A percentile compares a stretch with the other conserved stretches of the same genome.
These are phyloP conservation scores for Ogataea degrootiae DNA, from an alignment of 805 yeast genomes.

Conservation along the genomic window DNA sequence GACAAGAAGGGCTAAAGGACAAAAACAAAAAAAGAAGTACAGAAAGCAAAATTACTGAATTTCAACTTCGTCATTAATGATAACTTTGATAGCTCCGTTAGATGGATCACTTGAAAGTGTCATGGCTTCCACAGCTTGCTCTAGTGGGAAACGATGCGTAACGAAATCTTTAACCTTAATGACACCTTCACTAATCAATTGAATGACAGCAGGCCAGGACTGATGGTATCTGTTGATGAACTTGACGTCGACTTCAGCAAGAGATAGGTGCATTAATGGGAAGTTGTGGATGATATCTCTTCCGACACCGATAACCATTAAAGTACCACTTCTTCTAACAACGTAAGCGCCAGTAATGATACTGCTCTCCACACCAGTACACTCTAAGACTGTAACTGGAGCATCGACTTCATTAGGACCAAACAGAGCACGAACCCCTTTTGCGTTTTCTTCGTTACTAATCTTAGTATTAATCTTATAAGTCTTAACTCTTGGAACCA, in stretches of 20 bases:
- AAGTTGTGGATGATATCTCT: conserved; percentile 38
- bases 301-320: conserved; percentile 51
- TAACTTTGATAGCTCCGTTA: conserved; percentile 43
- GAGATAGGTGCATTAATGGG: conserved; percentile 52
- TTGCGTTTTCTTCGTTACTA: conserved; percentile 35
- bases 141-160: conserved; percentile 44
- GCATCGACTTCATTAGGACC: conserved; percentile 33
- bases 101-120: conserved; percentile 34
- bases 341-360: conserved; percentile 43
- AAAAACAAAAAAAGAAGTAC: no score
- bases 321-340: conserved; percentile 41
- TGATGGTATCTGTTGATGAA: conserved; percentile 51
- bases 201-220: conserved; percentile 53
- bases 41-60: not conserved
- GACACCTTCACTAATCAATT: conserved; percentile 40
- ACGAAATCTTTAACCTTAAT: conserved; percentile 41
- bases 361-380: conserved; percentile 49
- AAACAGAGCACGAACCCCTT: conserved; percentile 30
- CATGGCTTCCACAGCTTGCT: conserved; percentile 44
- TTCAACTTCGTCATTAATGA: conserved; percentile 33
- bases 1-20: no score
- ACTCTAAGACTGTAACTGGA: conserved; percentile 45
- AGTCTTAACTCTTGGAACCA: conserved; percentile 43
- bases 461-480: conserved; percentile 35
- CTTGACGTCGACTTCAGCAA: conserved; percentile 47